phyloP scores from a whole-genome alignment of 257 asterid species.

The Solanum virginianum region DNA sequence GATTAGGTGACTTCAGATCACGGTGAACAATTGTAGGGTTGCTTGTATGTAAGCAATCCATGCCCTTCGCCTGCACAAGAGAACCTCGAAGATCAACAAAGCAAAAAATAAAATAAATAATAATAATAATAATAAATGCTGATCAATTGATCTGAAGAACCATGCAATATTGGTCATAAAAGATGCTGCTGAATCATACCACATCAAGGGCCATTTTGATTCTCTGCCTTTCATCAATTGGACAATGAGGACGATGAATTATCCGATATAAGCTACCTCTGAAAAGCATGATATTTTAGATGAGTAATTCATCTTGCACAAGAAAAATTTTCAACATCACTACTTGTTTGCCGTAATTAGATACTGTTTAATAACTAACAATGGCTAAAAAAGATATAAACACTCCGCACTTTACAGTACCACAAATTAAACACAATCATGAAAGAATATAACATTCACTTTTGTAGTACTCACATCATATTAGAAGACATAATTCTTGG shows the following conservation, averaged over 20 bases:
- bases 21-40: slow-evolving; percentile 95
- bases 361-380: background rate
- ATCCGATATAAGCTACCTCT: slow-evolving; percentile 97
- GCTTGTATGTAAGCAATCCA: slow-evolving; percentile 98
- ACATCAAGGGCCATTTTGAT: slow-evolving; percentile 98
- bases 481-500: background rate
- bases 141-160: background rate
- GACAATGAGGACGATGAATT: slow-evolving; percentile 93
- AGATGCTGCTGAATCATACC: slow-evolving; percentile 33
- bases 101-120: background rate
- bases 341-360: background rate
- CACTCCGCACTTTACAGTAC: background rate
- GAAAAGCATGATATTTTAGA: slow-evolving; percentile 14
- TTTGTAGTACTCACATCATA: background rate
- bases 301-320: background rate
- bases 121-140: background rate
- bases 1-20: slow-evolving; percentile 95
- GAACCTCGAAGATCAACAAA: slow-evolving; percentile 7
- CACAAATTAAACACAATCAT: background rate
- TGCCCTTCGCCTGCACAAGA: slow-evolving; percentile 81
- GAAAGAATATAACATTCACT: background rate
- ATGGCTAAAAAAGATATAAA: background rate
- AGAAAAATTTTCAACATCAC: background rate
- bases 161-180: background rate
- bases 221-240: slow-evolving; percentile 89